phyloP scores from a whole-genome alignment of 2,329 filamentous ascomycete species.

The Chrysoporthe puriensis region DNA sequence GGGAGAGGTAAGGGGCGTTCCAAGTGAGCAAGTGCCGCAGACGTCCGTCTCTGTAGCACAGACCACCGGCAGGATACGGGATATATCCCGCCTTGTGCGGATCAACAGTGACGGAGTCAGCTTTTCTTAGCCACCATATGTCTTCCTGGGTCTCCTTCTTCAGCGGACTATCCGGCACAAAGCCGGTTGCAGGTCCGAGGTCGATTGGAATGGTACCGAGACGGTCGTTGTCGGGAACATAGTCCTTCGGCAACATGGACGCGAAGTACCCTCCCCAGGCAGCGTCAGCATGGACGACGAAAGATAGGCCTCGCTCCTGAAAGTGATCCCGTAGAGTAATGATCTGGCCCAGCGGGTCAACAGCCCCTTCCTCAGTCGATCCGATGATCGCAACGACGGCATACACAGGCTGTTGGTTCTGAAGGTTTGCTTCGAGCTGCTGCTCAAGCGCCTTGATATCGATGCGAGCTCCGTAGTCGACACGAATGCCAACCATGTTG shows the following conservation, averaged over 20 bases:
- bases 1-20: constrained; percentile 45
- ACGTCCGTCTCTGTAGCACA: constrained; percentile 49
- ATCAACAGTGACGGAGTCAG: constrained; percentile 52
- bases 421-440: constrained; percentile 38
- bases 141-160: constrained; percentile 43
- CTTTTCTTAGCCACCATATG: constrained; percentile 43
- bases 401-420: constrained; percentile 41
- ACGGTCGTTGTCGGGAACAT: constrained; percentile 35
- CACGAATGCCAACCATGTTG: constrained; percentile 44
- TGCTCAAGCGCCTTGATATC: constrained; percentile 40
- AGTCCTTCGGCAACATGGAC: constrained; percentile 45
- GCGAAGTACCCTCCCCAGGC: constrained; percentile 56
- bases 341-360: constrained; percentile 45
- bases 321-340: constrained; percentile 45
- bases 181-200: constrained; percentile 28
- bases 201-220: constrained; percentile 24
- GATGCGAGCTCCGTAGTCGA: constrained; percentile 46
- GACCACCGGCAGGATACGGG: constrained; percentile 48
- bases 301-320: constrained; percentile 47
- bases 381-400: constrained; percentile 51
- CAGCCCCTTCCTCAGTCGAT: constrained; percentile 52
- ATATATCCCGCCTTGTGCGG: constrained; percentile 53
- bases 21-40: constrained; percentile 50
- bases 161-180: constrained; percentile 42
- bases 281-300: constrained; percentile 51